Percentiles rank a stretch among this genome's conserved stretches.
These are phyloP conservation scores for Xylariaceae sp. DNA, from an alignment of 2,329 filamentous ascomycete species.

Conservation along the genomic window DNA sequence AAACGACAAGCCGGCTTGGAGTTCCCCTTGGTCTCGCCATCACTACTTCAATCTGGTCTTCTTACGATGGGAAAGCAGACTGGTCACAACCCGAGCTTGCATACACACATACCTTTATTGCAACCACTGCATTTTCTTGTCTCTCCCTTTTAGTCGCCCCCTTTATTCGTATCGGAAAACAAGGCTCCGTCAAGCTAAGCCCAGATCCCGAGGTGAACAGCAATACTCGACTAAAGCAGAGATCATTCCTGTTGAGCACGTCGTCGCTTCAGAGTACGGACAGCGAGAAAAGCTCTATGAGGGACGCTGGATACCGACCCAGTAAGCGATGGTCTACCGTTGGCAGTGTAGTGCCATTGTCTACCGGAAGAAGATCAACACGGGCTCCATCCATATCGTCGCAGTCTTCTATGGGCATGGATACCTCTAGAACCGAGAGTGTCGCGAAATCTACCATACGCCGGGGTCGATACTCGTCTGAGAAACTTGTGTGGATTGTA, in stretches of 20 bases:
- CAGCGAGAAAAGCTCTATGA: conserved; percentile 13
- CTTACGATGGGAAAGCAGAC: conserved; percentile 23
- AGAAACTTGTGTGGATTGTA: conserved; percentile 31
- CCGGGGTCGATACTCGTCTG: conserved; percentile 22
- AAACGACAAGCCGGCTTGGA: conserved; percentile 29
- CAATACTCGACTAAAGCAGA: conserved; percentile 7
- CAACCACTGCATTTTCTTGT: conserved; percentile 28
- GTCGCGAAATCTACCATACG: conserved; percentile 23
- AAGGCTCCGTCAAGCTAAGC: conserved; percentile 17
- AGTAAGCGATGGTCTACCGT: conserved; percentile 32
- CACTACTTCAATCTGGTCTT: conserved; percentile 33
- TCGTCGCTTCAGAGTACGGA: conserved; percentile 4
- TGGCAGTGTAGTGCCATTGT: conserved; percentile 22
- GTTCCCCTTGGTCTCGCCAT: conserved; percentile 31
- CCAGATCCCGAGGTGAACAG: conserved; percentile 7
- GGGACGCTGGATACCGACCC: conserved; percentile 21
- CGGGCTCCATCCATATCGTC: conserved; percentile 26
- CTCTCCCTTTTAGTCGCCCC: conserved; percentile 30
- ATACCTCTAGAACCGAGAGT: conserved; percentile 22
- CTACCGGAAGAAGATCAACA: conserved; percentile 20
- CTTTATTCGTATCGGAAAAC: conserved; percentile 30
- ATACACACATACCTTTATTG: conserved; percentile 31
- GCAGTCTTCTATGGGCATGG: conserved; percentile 24
- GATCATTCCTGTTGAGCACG: conserved; percentile 11
- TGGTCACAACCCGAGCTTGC: conserved; percentile 22